phyloP scores from a whole-genome alignment of 208 protist genomes.

The Wallacemonas sp. region DNA sequence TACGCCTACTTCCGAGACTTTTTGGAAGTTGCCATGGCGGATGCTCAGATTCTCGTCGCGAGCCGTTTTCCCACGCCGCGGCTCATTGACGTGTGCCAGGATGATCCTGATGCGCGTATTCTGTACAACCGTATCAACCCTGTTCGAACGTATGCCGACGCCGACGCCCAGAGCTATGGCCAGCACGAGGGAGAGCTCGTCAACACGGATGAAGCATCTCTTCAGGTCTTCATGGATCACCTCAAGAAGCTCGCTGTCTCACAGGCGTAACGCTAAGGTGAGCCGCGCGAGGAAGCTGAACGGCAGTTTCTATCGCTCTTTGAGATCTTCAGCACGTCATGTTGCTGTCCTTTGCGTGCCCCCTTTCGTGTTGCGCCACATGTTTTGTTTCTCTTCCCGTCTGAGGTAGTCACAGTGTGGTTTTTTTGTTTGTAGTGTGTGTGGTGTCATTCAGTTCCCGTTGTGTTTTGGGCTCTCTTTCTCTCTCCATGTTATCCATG shows the following conservation, averaged over 20 bases:
- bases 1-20: conserved; percentile 96
- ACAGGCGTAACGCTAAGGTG: conserved; percentile 30
- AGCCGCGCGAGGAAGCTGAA: background rate
- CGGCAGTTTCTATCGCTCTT: background rate
- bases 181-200: conserved; percentile 85
- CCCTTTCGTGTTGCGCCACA: no score
- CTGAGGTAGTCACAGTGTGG: no score
- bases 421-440: background rate
- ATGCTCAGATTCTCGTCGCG: conserved; percentile 89
- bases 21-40: conserved; percentile 91
- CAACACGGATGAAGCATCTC: conserved; percentile 98
- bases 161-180: conserved; percentile 49
- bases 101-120: conserved; percentile 96
- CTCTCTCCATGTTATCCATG: background rate
- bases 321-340: background rate
- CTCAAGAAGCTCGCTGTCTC: conserved; percentile 96
- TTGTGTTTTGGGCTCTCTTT: background rate
- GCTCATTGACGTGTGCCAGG: conserved; percentile 96
- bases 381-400: no score
- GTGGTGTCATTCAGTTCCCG: background rate
- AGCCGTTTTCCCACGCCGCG: conserved; percentile 95
- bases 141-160: conserved; percentile 92
- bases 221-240: conserved; percentile 97
- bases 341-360: no score
- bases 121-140: conserved; percentile 98